Percentiles rank a stretch among this genome's conserved stretches.
These are phyloP conservation scores for Breynia disticha DNA, from an alignment of 441 rosid genomes.

Conservation along the genomic window DNA sequence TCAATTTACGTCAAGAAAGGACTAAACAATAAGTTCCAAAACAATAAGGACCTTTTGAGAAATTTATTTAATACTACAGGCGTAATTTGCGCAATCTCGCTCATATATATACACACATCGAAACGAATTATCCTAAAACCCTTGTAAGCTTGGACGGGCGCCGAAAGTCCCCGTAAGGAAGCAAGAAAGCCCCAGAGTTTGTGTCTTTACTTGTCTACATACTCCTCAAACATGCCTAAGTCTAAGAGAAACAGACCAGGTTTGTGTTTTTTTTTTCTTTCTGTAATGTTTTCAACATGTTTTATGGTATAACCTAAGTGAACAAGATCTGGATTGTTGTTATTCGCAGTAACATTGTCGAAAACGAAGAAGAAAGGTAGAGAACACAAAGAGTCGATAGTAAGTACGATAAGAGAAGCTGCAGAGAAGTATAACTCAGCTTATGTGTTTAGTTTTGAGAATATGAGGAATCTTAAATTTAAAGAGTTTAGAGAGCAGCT, in stretches of 20 bases:
- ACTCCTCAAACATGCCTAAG: constrained; percentile 55
- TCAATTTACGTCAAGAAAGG: too few species aligned
- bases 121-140: too few species aligned
- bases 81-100: too few species aligned
- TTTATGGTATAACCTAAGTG: neutral
- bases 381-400: constrained; percentile 73
- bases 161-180: too few species aligned
- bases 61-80: too few species aligned
- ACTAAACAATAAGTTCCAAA: too few species aligned
- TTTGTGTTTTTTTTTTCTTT: constrained; percentile 10
- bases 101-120: too few species aligned
- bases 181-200: too few species aligned
- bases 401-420: constrained; percentile 62
- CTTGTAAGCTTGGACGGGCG: too few species aligned
- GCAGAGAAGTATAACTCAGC: constrained; percentile 48
- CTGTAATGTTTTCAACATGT: neutral
- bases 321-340: neutral
- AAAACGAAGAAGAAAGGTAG: constrained; percentile 97
- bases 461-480: constrained; percentile 92
- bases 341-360: constrained; percentile 60
- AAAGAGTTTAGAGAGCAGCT: constrained; percentile 92
- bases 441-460: constrained; percentile 82
- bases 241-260: constrained; percentile 87
- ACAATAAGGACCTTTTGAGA: too few species aligned
- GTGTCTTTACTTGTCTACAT: too few species aligned